A percentile compares a stretch with the other conserved stretches of the same genome.
These are phyloP conservation scores for Diversispora eburnea DNA, from an alignment of 192 early-diverging fungal genomes.

Conservation along the genomic window DNA sequence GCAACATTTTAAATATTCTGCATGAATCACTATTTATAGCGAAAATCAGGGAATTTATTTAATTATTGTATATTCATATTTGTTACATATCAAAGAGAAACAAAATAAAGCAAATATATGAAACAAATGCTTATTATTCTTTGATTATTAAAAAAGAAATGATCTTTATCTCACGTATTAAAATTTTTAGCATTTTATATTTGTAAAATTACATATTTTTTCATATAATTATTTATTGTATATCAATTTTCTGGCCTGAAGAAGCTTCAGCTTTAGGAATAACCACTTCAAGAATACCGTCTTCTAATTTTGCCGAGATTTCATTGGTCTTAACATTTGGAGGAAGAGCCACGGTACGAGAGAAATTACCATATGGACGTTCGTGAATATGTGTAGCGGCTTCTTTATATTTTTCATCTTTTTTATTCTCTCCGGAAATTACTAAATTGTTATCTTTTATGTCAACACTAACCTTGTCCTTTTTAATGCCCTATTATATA, in stretches of 20 bases:
- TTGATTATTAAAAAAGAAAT: too few relatives aligned
- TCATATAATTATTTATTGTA: slow-evolving; percentile 24
- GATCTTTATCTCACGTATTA: too few relatives aligned
- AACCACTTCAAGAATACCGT: slow-evolving; percentile 51
- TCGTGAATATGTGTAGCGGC: slow-evolving; percentile 48
- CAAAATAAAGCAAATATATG: too few relatives aligned
- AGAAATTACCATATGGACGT: slow-evolving; percentile 49
- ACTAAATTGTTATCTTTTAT: slow-evolving; percentile 45
- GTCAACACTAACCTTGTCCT: slow-evolving; percentile 55
- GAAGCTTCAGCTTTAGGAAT: slow-evolving; percentile 40
- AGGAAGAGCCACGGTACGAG: slow-evolving; percentile 47
- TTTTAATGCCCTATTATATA: slow-evolving; percentile 38
- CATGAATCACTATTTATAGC: too few relatives aligned
- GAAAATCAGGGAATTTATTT: too few relatives aligned
- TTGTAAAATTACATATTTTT: too few relatives aligned
- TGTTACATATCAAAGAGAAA: too few relatives aligned
- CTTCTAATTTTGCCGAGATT: slow-evolving; percentile 49
- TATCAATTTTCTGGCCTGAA: slow-evolving; percentile 45
- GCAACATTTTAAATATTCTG: too few relatives aligned
- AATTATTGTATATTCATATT: too few relatives aligned
- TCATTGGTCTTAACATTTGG: slow-evolving; percentile 41
- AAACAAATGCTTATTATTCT: too few relatives aligned
- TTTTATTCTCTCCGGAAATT: slow-evolving; percentile 45
- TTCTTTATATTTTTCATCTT: slow-evolving; percentile 33
- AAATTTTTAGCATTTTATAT: too few relatives aligned